phyloP scores from a whole-genome alignment of 495 filamentous ascomycete genomes.

The Penicillium samsonianum region DNA sequence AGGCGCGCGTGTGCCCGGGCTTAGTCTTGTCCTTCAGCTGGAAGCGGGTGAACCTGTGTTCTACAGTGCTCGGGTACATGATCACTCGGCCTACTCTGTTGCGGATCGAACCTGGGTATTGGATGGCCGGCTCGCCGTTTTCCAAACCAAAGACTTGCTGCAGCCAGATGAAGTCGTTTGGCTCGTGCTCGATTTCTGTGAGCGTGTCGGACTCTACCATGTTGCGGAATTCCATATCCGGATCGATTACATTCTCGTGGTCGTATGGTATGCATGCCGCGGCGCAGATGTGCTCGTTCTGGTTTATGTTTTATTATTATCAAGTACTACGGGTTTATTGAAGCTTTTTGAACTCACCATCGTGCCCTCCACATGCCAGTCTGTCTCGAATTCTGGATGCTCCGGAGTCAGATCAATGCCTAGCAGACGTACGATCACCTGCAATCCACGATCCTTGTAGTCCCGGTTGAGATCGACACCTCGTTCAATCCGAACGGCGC shows the following conservation, averaged over 20 bases:
- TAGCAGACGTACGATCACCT: conserved; percentile 40
- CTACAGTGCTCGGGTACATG: conserved; percentile 42
- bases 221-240: conserved; percentile 32
- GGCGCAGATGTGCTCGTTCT: conserved; percentile 48
- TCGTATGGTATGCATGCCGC: conserved; percentile 29
- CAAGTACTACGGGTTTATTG: background rate
- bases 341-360: conserved; percentile 26
- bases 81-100: conserved; percentile 26
- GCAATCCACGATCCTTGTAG: conserved; percentile 44
- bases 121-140: conserved; percentile 34
- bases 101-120: conserved; percentile 31
- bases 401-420: conserved; percentile 39
- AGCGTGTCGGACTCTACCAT: conserved; percentile 30
- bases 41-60: conserved; percentile 51
- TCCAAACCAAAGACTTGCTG: conserved; percentile 37
- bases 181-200: conserved; percentile 33
- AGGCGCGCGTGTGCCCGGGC: conserved; percentile 46
- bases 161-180: conserved; percentile 31
- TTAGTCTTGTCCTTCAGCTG: conserved; percentile 49
- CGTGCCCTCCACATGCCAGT: conserved; percentile 45
- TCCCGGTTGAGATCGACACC: conserved; percentile 34
- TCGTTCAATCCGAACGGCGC: conserved; percentile 26
- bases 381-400: conserved; percentile 31
- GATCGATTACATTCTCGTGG: conserved; percentile 27
- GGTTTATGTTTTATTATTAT: background rate